A percentile compares a stretch with the other conserved stretches of the same genome.
Conservation (phyloP, 192 early-diverging fungal species). For the Chytriomyces sp. region DNA sequence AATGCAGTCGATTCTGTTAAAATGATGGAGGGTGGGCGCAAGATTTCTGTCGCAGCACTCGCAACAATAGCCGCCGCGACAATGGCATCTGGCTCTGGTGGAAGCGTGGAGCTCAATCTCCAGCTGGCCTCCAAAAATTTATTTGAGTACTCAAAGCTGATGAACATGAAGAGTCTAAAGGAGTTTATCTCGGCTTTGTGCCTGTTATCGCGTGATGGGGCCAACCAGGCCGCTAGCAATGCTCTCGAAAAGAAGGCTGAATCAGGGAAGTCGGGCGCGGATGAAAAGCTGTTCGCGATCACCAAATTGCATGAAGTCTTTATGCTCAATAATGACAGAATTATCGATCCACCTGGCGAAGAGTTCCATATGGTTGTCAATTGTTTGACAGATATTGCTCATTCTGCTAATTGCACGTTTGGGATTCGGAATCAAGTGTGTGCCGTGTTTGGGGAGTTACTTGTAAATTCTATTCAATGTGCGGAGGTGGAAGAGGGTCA, state of each 20-base stretch:
- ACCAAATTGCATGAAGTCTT: constrained; percentile 68
- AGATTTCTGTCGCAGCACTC: constrained; percentile 12
- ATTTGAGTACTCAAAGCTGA: constrained; percentile 66
- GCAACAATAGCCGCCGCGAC: constrained; percentile 13
- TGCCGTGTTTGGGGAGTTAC: constrained; percentile 72
- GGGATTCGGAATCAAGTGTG: constrained; percentile 78
- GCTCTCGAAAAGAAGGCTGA: constrained; percentile 22
- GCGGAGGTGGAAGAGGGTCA: constrained; percentile 29
- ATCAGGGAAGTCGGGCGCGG: constrained; percentile 53
- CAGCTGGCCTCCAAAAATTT: constrained; percentile 56
- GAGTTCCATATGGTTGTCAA: constrained; percentile 67
- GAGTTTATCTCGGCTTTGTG: constrained; percentile 73
- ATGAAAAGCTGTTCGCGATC: constrained; percentile 80
- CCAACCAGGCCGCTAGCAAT: constrained; percentile 18
- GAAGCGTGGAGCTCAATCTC: constrained; percentile 21
- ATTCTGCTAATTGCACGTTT: constrained; percentile 52
- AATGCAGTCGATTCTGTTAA: constrained; percentile 12
- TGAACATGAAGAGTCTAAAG: constrained; percentile 61
- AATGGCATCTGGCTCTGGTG: not conserved
- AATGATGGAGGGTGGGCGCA: constrained; percentile 7
- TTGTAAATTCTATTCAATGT: constrained; percentile 70
- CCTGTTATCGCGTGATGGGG: constrained; percentile 49
- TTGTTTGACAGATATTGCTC: constrained; percentile 77
- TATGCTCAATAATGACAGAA: constrained; percentile 51
- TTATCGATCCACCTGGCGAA: constrained; percentile 45